These are phyloP conservation scores for Claviceps sp. DNA, from an alignment of 2,329 filamentous ascomycete species.

Conservation along the genomic window DNA sequence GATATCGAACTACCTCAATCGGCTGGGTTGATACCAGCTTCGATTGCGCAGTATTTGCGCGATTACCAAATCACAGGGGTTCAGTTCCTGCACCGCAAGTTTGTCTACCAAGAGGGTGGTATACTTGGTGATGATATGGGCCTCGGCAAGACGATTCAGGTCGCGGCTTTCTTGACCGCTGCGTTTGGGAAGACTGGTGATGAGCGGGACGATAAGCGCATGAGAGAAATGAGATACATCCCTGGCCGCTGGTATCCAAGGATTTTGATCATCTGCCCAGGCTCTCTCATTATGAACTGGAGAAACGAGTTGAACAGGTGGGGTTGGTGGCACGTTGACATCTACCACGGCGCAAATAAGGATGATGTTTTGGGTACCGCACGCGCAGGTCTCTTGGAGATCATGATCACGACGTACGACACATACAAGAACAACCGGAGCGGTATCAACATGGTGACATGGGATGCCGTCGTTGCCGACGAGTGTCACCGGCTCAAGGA, in stretches of 20 bases:
- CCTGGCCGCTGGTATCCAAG: constrained; percentile 58
- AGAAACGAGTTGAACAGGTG: constrained; percentile 71
- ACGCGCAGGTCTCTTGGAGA: constrained; percentile 62
- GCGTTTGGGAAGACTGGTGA: constrained; percentile 93
- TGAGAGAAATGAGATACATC: constrained; percentile 67
- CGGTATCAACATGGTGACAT: constrained; percentile 67
- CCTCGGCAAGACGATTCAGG: constrained; percentile 90
- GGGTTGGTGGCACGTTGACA: constrained; percentile 90
- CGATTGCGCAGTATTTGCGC: constrained; percentile 81
- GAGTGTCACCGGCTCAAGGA: constrained; percentile 90
- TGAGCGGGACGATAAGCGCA: constrained; percentile 69
- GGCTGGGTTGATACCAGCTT: constrained; percentile 68
- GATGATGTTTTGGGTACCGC: constrained; percentile 62
- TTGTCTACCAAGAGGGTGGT: constrained; percentile 81
- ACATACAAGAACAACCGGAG: constrained; percentile 73
- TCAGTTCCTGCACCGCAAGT: constrained; percentile 73
- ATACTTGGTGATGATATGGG: constrained; percentile 97
- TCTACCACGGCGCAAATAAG: constrained; percentile 59
- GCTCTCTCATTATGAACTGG: constrained; percentile 85
- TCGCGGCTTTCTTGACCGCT: constrained; percentile 80
- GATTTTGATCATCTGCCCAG: constrained; percentile 77
- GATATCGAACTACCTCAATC: constrained; percentile 67
- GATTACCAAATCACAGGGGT: constrained; percentile 85
- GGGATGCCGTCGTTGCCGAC: constrained; percentile 91
- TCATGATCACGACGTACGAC: constrained; percentile 87